A percentile compares a stretch with the other conserved stretches of the same genome.
Evolutionary conservation across 306 rosid species (phyloP).

Genomic region (Potentilla sterilis): DNA sequence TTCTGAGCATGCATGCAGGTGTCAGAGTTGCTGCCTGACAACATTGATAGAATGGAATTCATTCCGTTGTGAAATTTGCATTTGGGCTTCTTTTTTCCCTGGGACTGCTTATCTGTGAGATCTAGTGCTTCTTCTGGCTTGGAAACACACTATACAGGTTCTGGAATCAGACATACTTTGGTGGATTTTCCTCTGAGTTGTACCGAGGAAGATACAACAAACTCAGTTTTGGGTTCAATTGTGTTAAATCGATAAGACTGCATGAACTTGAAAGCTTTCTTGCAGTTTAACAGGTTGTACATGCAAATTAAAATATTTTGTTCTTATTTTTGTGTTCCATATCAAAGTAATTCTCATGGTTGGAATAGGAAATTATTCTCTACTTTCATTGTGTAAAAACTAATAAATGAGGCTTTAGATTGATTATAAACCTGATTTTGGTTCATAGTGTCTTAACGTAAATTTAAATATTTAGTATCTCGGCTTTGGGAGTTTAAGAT

Average conservation of each 20-base stretch:
- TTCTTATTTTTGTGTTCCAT: neutral
- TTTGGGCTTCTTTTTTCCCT: conserved; percentile 93
- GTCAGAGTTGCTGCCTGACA: conserved; percentile 23
- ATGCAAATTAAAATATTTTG: neutral
- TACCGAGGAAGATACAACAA: conserved; percentile 69
- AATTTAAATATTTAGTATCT: conserved; percentile 69
- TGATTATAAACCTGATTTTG: neutral
- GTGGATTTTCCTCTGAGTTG: conserved; percentile 73
- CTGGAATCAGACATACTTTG: conserved; percentile 66
- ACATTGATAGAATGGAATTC: conserved; percentile 11
- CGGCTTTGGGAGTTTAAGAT: conserved; percentile 74
- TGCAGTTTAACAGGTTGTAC: neutral
- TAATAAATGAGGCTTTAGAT: neutral
- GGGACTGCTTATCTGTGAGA: conserved; percentile 76
- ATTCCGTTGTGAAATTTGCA: conserved; percentile 66
- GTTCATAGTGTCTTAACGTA: conserved; percentile 49
- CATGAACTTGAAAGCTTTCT: conserved; percentile 8
- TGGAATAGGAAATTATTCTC: neutral
- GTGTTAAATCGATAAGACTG: conserved; percentile 1
- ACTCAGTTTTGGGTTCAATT: neutral
- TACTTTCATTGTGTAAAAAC: neutral
- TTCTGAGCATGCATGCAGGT: conserved; percentile 83
- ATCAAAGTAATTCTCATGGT: neutral
- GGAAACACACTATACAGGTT: conserved; percentile 70
- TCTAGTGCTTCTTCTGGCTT: conserved; percentile 65